These are phyloP conservation scores for Fusarium burgessii DNA, from an alignment of 2,329 filamentous ascomycete species.

Conservation along the genomic window DNA sequence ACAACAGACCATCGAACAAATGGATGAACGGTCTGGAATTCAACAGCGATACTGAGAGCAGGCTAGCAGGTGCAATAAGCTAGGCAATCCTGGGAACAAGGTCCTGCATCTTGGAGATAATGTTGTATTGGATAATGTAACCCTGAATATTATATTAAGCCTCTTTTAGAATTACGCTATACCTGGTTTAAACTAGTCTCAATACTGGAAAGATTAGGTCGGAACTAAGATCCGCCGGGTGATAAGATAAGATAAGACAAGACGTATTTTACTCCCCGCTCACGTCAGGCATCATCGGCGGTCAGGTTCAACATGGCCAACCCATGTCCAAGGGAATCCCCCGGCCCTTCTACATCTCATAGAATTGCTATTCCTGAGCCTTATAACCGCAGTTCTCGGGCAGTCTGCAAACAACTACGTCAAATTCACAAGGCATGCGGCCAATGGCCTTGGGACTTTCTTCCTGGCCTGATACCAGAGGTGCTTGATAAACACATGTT, in stretches of 20 bases:
- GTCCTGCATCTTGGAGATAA: too few relatives aligned
- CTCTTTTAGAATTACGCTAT: too few relatives aligned
- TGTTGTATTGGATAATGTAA: too few relatives aligned
- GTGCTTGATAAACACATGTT: not conserved
- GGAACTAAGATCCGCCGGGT: not conserved
- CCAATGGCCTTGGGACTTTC: constrained; percentile 7
- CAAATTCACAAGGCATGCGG: not conserved
- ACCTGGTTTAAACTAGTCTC: too few relatives aligned
- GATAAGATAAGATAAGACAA: not conserved
- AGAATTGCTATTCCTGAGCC: not conserved
- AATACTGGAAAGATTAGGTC: not conserved
- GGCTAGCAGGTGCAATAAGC: too few relatives aligned
- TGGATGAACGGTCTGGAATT: too few relatives aligned
- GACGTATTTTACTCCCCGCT: constrained; percentile 1
- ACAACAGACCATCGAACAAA: too few relatives aligned
- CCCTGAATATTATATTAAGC: too few relatives aligned
- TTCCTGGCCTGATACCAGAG: constrained; percentile 1
- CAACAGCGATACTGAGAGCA: too few relatives aligned
- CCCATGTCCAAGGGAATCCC: not conserved
- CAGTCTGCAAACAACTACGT: constrained; percentile 7
- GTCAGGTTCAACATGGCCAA: constrained; percentile 11
- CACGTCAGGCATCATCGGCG: not conserved
- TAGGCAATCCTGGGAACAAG: too few relatives aligned
- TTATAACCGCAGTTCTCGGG: not conserved
- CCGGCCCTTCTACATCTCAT: not conserved